A percentile compares a stretch with the other conserved stretches of the same genome.
phyloP scores from a whole-genome alignment of 2,329 filamentous ascomycete genomes.

The Aspergillus intermedius region DNA sequence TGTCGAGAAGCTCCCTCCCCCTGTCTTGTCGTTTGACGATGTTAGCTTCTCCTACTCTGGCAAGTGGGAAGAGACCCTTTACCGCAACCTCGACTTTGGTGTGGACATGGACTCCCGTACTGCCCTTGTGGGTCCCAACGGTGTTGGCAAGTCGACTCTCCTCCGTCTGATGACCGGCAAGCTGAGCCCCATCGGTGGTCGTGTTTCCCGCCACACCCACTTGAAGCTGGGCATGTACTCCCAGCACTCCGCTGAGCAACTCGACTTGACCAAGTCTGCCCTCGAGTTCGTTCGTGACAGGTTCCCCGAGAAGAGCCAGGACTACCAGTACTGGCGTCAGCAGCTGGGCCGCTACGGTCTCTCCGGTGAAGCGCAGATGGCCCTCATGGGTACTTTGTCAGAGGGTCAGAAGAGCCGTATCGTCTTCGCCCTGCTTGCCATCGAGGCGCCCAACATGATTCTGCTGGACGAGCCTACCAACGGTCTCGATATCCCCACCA shows the following conservation, averaged over 20 bases:
- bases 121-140: conserved; percentile 93
- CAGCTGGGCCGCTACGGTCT: conserved; percentile 94
- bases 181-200: conserved; percentile 74
- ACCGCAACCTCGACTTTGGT: conserved; percentile 94
- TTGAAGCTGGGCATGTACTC: conserved; percentile 97
- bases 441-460: conserved; percentile 95
- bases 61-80: conserved; percentile 79
- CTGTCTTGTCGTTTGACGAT: conserved; percentile 91
- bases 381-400: conserved; percentile 94
- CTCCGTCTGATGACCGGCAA: conserved; percentile 95
- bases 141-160: conserved; percentile 97
- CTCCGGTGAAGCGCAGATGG: conserved; percentile 86
- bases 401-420: conserved; percentile 98
- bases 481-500: conserved; percentile 97
- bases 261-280: conserved; percentile 94
- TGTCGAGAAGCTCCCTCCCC: conserved; percentile 97
- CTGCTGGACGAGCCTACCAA: conserved; percentile 98
- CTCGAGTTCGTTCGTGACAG: conserved; percentile 97
- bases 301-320: conserved; percentile 80
- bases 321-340: conserved; percentile 99
- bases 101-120: conserved; percentile 99
- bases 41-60: conserved; percentile 98
- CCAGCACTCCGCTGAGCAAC: conserved; percentile 96
- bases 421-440: conserved; percentile 91
- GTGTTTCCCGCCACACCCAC: conserved; percentile 88